phyloP scores from a whole-genome alignment of 2,329 filamentous ascomycete species.

The Tolypocladium amazonense region DNA sequence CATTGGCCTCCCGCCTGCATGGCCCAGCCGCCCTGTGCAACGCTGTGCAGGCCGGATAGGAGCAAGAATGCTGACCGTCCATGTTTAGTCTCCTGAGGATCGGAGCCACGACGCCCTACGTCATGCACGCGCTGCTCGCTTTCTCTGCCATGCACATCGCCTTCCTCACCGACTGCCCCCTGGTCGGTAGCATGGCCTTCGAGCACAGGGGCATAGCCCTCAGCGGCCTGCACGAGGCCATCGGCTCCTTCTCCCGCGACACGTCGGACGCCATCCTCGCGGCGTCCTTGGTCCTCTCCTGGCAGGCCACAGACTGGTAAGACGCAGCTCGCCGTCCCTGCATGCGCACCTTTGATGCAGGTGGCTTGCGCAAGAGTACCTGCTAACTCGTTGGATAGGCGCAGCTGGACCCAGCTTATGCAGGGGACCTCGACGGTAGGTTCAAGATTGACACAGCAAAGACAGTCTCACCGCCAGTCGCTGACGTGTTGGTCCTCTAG shows the following conservation, averaged over 20 bases:
- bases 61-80: background rate
- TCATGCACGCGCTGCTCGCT: conserved; percentile 87
- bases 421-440: conserved; percentile 81
- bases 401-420: conserved; percentile 86
- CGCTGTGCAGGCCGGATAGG: conserved; percentile 5
- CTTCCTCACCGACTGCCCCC: conserved; percentile 74
- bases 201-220: conserved; percentile 80
- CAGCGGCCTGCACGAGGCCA: conserved; percentile 79
- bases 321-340: conserved; percentile 13
- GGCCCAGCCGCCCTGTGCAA: background rate
- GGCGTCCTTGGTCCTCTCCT: conserved; percentile 82
- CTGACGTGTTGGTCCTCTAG: conserved; percentile 27
- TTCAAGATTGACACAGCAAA: conserved; percentile 6
- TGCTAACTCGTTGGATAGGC: conserved; percentile 45
- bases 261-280: conserved; percentile 89
- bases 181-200: conserved; percentile 80
- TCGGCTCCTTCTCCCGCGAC: conserved; percentile 70
- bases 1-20: background rate
- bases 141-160: conserved; percentile 93
- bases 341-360: background rate
- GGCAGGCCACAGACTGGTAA: conserved; percentile 95
- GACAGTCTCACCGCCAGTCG: background rate
- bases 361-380: background rate
- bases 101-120: conserved; percentile 71
- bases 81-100: conserved; percentile 51